Conservation (phyloP, 192 early-diverging fungal species). For the Pecoramyces ruminantium region DNA sequence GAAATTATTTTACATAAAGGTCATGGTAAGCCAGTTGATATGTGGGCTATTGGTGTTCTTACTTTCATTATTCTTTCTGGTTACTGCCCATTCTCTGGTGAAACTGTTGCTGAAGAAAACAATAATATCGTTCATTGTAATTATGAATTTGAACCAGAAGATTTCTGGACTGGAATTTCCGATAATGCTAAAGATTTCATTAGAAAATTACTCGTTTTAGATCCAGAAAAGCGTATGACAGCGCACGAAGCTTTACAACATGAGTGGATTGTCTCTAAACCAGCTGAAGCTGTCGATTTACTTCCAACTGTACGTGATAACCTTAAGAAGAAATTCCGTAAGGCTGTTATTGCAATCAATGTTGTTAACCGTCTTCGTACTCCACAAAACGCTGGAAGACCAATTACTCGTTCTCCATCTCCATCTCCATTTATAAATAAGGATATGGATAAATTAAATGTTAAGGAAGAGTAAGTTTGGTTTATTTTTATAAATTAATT, state of each 20-base stretch:
- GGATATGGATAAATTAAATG: neutral
- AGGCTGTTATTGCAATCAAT: constrained; percentile 41
- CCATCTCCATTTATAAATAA: neutral
- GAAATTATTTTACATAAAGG: constrained; percentile 26
- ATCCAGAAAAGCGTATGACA: constrained; percentile 52
- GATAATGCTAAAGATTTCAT: constrained; percentile 55
- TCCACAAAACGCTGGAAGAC: neutral
- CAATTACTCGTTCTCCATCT: neutral
- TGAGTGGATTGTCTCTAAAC: constrained; percentile 43
- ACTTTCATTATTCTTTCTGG: constrained; percentile 59
- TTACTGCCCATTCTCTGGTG: constrained; percentile 42
- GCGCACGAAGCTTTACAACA: constrained; percentile 57
- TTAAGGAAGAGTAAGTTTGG: neutral
- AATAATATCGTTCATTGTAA: constrained; percentile 38
- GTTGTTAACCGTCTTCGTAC: constrained; percentile 17
- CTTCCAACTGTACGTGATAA: constrained; percentile 64
- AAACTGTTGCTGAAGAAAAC: constrained; percentile 4
- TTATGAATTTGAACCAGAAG: constrained; percentile 38
- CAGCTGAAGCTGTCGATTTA: constrained; percentile 56
- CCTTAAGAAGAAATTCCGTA: constrained; percentile 50
- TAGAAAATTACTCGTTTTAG: constrained; percentile 35
- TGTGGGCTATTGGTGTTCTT: constrained; percentile 69
- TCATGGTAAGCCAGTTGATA: constrained; percentile 59
- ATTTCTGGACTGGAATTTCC: constrained; percentile 36
- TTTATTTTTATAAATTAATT: neutral